Evolutionary conservation across 1,284 basidiomycete genomes (phyloP), one percentile per base, ranked within the genome.

Genomic region (Abortiporus biennis): DNA sequence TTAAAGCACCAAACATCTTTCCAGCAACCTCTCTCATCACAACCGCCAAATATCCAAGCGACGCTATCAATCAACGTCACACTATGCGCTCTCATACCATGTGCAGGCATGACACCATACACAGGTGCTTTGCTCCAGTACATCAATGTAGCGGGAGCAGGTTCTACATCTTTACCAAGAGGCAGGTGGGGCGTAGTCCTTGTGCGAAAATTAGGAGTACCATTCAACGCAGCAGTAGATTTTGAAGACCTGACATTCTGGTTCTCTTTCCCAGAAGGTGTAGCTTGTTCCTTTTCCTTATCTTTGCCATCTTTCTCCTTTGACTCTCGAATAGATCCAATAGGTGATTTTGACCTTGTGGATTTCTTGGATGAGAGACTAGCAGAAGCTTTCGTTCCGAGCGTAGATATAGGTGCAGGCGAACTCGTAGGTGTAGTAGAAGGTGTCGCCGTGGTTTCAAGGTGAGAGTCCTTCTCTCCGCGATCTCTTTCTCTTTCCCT

Each of bases 31-130:
- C 75, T 79, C 47, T 86, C 85, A 49, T 94, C 91, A 49, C 88
- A 90, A 1, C 92, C 92, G 4, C 92, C 92, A 54, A 95, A 85
- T 23, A 95, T 56, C 89, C 91, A 96, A 1, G 87, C 85, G 19
- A 78, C 67, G 42, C 82, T 78, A 46, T 92, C 90, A 17, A 92
- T 81, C 27, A 95, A 68, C 1, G 85, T 93, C 36, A 85, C 83
- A 6, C 78, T 90, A 58, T 94, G 92, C 1, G 91, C 89, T 3
- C 91, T 78, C 65, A 93, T 78, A 8, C 78, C 76, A 49, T 83
- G 79, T 50, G 71, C 73, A 2, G 91, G 91, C 35, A 91, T 62
- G 1, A 66, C 52, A 1, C 92, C 92, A 57, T 88, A 86, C 5
- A 86, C 82, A 0, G 92, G 86, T 1, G 89, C 83, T 42, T 76